phyloP scores from a whole-genome alignment of 306 rosid species.

The Quercus rubra region DNA sequence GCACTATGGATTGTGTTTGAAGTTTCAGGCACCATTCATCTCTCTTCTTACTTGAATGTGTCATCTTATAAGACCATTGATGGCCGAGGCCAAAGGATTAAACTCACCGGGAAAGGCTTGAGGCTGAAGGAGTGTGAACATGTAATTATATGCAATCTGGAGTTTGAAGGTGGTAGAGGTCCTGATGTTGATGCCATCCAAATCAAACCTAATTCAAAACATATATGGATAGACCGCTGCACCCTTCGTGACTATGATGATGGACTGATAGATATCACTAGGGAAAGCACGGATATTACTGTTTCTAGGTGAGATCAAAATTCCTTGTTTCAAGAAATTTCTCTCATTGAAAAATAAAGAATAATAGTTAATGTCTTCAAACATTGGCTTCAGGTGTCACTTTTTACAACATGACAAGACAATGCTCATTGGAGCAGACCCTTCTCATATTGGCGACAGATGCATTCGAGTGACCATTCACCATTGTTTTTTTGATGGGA shows the following conservation, averaged over 20 bases:
- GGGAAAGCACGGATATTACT: conserved; percentile 83
- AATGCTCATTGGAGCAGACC: conserved; percentile 87
- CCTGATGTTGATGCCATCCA: conserved; percentile 91
- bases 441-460: conserved; percentile 69
- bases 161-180: conserved; percentile 95
- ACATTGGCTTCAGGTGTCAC: conserved; percentile 60
- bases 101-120: conserved; percentile 76
- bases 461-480: conserved; percentile 90
- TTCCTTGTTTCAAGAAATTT: background rate
- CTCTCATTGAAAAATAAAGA: background rate
- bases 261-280: conserved; percentile 83
- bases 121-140: conserved; percentile 90
- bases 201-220: conserved; percentile 91
- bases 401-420: conserved; percentile 86
- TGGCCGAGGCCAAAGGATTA: conserved; percentile 82
- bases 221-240: conserved; percentile 96
- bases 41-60: conserved; percentile 66
- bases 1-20: conserved; percentile 94
- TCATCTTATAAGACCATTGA: conserved; percentile 83
- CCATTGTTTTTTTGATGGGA: conserved; percentile 91
- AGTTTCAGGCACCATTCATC: conserved; percentile 70
- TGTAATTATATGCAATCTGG: conserved; percentile 88
- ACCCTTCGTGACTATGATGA: conserved; percentile 79
- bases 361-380: background rate
- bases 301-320: conserved; percentile 63